phyloP scores from a whole-genome alignment of 352 stramenopile species.

The Pythium brassicae region DNA sequence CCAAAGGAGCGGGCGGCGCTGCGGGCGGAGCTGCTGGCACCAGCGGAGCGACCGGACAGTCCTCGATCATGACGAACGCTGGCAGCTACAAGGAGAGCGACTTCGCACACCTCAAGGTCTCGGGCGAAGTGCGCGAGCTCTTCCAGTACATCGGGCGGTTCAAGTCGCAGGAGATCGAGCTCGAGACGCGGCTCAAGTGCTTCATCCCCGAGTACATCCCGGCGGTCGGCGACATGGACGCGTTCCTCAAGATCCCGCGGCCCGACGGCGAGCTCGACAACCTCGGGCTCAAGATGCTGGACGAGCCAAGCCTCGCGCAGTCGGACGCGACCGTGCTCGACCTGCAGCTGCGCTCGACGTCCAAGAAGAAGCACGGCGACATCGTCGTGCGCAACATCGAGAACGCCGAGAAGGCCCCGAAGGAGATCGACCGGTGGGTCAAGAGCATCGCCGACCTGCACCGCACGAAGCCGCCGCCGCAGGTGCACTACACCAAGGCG shows the following conservation, averaged over 20 bases:
- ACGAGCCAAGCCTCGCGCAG: constrained; percentile 90
- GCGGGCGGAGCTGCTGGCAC: constrained; percentile 5
- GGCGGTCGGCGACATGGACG: constrained; percentile 94
- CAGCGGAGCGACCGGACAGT: constrained; percentile 24
- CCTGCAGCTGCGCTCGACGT: constrained; percentile 91
- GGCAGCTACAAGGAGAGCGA: constrained; percentile 87
- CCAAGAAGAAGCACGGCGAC: constrained; percentile 93
- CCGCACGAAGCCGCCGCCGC: constrained; percentile 87
- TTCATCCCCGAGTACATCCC: constrained; percentile 97
- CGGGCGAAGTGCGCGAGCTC: constrained; percentile 85
- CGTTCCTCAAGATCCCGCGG: constrained; percentile 95
- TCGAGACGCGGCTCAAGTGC: constrained; percentile 94
- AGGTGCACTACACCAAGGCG: constrained; percentile 91
- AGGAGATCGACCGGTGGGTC: constrained; percentile 95
- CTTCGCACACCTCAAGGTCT: constrained; percentile 86
- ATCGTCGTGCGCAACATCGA: constrained; percentile 93
- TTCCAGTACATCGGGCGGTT: constrained; percentile 95
- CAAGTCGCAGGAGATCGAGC: constrained; percentile 93
- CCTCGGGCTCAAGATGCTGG: constrained; percentile 91
- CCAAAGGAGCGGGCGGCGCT: neutral
- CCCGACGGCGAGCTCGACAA: constrained; percentile 87
- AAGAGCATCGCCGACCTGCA: constrained; percentile 94
- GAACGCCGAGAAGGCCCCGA: constrained; percentile 89
- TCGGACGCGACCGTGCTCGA: constrained; percentile 95
- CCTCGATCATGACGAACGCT: constrained; percentile 62